Evolutionary conservation across 345 rosid genomes (phyloP).

Genomic region (Eucalyptus regnans): DNA sequence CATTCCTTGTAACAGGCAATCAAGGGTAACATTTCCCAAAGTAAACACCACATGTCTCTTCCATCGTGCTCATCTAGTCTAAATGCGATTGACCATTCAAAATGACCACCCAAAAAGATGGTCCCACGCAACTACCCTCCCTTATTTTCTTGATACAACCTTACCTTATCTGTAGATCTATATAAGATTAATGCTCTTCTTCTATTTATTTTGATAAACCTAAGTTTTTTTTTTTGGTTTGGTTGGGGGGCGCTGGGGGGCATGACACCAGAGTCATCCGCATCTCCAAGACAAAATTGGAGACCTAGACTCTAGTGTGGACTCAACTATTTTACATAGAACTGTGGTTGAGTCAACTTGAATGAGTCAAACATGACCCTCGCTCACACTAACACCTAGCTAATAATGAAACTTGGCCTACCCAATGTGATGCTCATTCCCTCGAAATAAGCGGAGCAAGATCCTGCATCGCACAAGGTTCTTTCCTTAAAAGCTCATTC

Average conservation of each 20-base stretch:
- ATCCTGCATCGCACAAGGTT: background rate
- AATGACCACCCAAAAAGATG: background rate
- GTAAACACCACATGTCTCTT: background rate
- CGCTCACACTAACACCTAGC: background rate
- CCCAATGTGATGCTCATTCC: background rate
- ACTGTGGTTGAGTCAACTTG: background rate
- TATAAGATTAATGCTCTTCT: background rate
- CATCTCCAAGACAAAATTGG: background rate
- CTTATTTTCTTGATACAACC: background rate
- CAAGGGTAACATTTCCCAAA: background rate
- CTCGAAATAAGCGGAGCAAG: background rate
- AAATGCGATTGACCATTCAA: slow-evolving; percentile 6
- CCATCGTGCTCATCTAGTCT: background rate
- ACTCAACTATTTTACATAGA: background rate
- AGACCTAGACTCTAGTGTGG: background rate
- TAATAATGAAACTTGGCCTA: background rate
- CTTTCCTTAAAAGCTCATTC: background rate
- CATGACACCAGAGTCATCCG: background rate
- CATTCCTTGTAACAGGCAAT: background rate
- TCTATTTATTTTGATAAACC: background rate
- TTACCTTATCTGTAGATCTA: background rate
- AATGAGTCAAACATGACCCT: background rate
- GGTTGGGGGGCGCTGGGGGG: no score
- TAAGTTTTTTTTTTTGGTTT: background rate
- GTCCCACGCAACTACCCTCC: slow-evolving; percentile 1